These are phyloP conservation scores for Globisporangium paroecandrum DNA, from an alignment of 352 stramenopile genomes.

Conservation along the genomic window DNA sequence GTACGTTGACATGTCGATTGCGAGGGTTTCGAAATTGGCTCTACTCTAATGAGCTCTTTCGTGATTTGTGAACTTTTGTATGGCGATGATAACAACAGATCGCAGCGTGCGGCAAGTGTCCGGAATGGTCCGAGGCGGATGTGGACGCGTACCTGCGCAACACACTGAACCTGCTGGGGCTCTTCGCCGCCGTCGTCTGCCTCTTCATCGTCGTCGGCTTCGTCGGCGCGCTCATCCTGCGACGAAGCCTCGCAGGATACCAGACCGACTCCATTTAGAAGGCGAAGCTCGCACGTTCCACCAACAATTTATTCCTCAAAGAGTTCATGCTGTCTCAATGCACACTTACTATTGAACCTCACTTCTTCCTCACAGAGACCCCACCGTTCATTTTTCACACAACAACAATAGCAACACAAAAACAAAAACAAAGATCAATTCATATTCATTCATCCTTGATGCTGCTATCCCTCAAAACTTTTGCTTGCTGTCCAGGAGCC, in stretches of 20 bases:
- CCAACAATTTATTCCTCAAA: neutral
- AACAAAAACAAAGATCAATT: conserved; percentile 11
- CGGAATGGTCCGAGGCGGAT: conserved; percentile 69
- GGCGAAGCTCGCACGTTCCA: neutral
- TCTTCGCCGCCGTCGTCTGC: conserved; percentile 63
- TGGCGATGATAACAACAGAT: conserved; percentile 31
- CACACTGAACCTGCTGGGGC: conserved; percentile 57
- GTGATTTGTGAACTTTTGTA: conserved; percentile 1
- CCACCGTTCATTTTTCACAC: neutral
- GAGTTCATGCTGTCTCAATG: neutral
- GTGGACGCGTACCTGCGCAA: conserved; percentile 65
- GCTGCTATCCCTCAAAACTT: neutral
- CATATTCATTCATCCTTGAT: conserved; percentile 25
- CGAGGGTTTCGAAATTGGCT: neutral
- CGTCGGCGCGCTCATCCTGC: conserved; percentile 60
- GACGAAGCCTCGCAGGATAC: conserved; percentile 71
- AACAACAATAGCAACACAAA: neutral
- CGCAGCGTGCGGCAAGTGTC: conserved; percentile 65
- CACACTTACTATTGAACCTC: neutral
- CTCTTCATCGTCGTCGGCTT: conserved; percentile 80
- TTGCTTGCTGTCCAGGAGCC: neutral
- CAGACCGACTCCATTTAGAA: conserved; percentile 80
- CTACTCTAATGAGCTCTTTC: conserved; percentile 12
- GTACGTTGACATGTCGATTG: conserved; percentile 29
- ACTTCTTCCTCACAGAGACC: neutral